Base-by-base conservation (phyloP, 2,329 filamentous ascomycete genomes). In the Penicillium sp. region DNA sequence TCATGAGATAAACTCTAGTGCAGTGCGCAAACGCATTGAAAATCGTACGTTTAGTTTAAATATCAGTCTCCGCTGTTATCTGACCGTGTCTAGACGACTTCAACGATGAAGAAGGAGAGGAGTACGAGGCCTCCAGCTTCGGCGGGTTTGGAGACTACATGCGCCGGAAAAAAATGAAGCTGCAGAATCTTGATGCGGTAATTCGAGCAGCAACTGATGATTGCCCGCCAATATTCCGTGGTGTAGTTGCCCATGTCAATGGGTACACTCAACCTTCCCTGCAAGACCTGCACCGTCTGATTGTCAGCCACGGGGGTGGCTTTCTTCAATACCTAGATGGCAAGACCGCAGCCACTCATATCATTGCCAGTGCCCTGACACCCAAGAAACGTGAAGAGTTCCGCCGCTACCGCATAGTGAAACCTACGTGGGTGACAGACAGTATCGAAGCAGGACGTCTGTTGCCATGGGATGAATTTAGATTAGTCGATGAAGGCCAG, bases 251-350 rank as follows among this genome's bases (percentile, higher is more conserved):
- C 10, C 90, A 97, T 73, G 88, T 99, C 25, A 96, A 92, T 65
- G 94, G 94, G 46, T 99, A 97, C 70, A 99, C 94, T 0, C 93
- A 97, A 65, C 94, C 94, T 1, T 91, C 92, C 1, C 79, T 97
- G 50, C 92, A 91, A 64, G 85, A 96, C 79, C 82, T 99, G 18
- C 93, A 96, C 75, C 86, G 80, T 50, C 82, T 96, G 57, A 88
- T 99, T 53, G 93, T 99, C 18, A 85, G 88, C 64, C 86, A 97
- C 82, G 94, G 94, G n/a, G 95, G 92, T 32, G 90, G 89, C 0
- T 97, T 96, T 64, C 82, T 97, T 58, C 94, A 99, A 71, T 97
- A 97, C 66, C 79, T 99, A 12, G 92, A 97, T 72, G 89, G 87
- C 37, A 99, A 99, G 77, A 97, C 93, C 1, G 88, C 89, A 70